phyloP scores from a whole-genome alignment of 2,329 filamentous ascomycete genomes.

The Hypocreales sp. region DNA sequence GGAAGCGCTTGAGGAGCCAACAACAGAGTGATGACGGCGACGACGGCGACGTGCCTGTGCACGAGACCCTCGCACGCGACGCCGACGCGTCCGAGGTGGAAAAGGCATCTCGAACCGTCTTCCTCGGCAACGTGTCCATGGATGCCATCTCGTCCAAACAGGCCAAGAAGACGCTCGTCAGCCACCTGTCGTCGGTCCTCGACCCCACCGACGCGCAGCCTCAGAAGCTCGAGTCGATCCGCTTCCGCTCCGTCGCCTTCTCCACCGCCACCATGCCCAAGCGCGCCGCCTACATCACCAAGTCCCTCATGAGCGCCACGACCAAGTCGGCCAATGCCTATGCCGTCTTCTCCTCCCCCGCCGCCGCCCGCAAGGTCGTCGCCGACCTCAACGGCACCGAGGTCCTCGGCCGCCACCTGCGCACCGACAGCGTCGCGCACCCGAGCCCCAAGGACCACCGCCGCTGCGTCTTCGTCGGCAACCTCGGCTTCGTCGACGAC shows the following conservation, averaged over 20 bases:
- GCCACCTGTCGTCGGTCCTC: constrained; percentile 66
- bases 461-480: constrained; percentile 91
- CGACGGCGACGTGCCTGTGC: constrained; percentile 29
- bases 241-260: constrained; percentile 89
- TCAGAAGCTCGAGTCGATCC: constrained; percentile 75
- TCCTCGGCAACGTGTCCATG: constrained; percentile 79
- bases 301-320: constrained; percentile 78
- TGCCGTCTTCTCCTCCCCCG: constrained; percentile 64
- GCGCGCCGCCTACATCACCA: constrained; percentile 85
- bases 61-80: constrained; percentile 39
- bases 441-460: constrained; percentile 70
- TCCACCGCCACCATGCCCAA: constrained; percentile 65
- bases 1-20: constrained; percentile 36
- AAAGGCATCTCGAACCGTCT: constrained; percentile 80
- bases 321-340: constrained; percentile 93
- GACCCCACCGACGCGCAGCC: constrained; percentile 31
- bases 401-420: constrained; percentile 73
- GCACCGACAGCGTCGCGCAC: constrained; percentile 83
- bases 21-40: constrained; percentile 17
- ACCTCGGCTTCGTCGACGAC: constrained; percentile 90
- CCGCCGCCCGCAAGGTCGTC: constrained; percentile 62
- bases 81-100: constrained; percentile 52
- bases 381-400: constrained; percentile 68
- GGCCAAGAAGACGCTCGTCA: constrained; percentile 61
- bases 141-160: constrained; percentile 70